Evolutionary conservation across 2,329 filamentous ascomycete genomes (phyloP).

Genomic region (Fusarium proliferatum): DNA sequence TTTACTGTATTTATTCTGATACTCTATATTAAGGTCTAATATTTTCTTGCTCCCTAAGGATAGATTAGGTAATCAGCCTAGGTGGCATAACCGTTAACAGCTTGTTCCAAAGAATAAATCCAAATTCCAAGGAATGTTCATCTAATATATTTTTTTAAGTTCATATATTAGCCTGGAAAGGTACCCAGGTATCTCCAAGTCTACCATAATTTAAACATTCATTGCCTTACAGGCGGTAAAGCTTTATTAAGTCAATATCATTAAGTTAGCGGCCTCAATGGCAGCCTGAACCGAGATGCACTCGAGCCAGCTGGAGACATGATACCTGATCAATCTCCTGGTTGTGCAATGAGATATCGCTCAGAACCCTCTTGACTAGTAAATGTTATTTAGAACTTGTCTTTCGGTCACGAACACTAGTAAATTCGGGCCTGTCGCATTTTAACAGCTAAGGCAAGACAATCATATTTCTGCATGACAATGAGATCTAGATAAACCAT

Average conservation of each 20-base stretch:
- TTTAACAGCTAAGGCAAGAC: not conserved
- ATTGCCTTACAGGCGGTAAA: too few relatives aligned
- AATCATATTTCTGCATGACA: not conserved
- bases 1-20: not conserved
- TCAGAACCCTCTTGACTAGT: not conserved
- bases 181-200: too few relatives aligned
- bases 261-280: too few relatives aligned
- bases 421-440: not conserved
- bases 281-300: too few relatives aligned
- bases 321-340: too few relatives aligned
- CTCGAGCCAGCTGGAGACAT: too few relatives aligned
- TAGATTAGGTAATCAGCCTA: conserved; percentile 9
- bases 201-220: too few relatives aligned
- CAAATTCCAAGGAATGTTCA: not conserved
- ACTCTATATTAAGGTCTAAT: not conserved
- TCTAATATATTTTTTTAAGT: too few relatives aligned
- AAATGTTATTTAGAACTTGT: not conserved
- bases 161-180: too few relatives aligned
- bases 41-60: not conserved
- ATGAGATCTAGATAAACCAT: too few relatives aligned
- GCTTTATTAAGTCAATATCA: too few relatives aligned
- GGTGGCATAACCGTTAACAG: not conserved
- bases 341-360: not conserved
- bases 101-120: not conserved
- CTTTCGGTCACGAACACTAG: not conserved